Evolutionary conservation across 2,329 filamentous ascomycete genomes (phyloP).

Genomic region (Rugonectria rugulosa): DNA sequence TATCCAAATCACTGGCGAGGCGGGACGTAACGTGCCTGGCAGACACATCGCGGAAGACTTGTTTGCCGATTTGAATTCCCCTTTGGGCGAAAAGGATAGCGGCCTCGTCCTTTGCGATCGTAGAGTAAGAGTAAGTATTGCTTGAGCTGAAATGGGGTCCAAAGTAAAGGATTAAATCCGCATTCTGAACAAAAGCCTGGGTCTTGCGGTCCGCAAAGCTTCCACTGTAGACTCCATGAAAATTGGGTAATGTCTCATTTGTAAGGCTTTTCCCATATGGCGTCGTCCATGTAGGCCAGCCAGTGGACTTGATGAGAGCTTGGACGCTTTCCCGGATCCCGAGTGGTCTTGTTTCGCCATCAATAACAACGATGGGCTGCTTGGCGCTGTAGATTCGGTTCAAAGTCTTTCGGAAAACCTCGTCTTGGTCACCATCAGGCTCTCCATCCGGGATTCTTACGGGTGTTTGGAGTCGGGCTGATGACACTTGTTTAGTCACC

Average conservation of each 20-base stretch:
- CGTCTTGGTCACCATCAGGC: conserved; percentile 29
- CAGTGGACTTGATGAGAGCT: conserved; percentile 50
- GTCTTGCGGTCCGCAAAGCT: conserved; percentile 43
- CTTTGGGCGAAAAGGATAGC: conserved; percentile 45
- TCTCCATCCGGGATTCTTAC: not conserved
- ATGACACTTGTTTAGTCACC: conserved; percentile 48
- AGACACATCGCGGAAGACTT: conserved; percentile 42
- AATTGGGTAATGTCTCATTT: conserved; percentile 55
- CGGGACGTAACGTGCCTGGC: conserved; percentile 29
- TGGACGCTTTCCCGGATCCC: conserved; percentile 52
- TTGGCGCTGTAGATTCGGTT: conserved; percentile 52
- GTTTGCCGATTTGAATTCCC: conserved; percentile 41
- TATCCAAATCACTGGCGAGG: conserved; percentile 33
- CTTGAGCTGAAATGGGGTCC: conserved; percentile 54
- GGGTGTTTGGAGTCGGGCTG: conserved; percentile 26
- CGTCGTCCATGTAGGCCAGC: conserved; percentile 57
- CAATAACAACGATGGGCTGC: conserved; percentile 59
- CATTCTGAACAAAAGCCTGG: conserved; percentile 47
- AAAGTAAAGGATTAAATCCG: conserved; percentile 55
- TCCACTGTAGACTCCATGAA: conserved; percentile 58
- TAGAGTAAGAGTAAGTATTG: conserved; percentile 52
- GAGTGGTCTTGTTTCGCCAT: conserved; percentile 56
- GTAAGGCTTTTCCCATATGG: conserved; percentile 59
- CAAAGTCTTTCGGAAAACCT: conserved; percentile 46
- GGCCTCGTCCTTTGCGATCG: conserved; percentile 44